Conservation (phyloP, 805 yeast genomes). For the Metschnikowia borealis region DNA sequence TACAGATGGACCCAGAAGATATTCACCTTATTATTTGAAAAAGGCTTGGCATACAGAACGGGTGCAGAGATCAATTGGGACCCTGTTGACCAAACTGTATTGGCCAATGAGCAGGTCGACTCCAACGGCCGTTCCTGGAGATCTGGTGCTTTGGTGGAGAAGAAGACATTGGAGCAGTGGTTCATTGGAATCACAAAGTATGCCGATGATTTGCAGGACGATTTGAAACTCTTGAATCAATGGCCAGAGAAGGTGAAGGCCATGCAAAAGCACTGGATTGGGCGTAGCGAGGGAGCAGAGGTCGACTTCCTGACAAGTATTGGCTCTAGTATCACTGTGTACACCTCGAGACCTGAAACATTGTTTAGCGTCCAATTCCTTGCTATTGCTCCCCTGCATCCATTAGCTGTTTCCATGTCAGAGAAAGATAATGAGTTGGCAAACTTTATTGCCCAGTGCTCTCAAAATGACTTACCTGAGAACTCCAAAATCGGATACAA, state of each 20-base stretch:
- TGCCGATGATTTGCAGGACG: constrained; percentile 64
- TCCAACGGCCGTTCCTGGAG: constrained; percentile 91
- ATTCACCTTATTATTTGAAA: constrained; percentile 65
- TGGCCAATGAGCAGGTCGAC: constrained; percentile 96
- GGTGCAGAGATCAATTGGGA: constrained; percentile 96
- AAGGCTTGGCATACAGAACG: constrained; percentile 80
- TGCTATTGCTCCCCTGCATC: constrained; percentile 73
- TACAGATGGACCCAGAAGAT: constrained; percentile 91
- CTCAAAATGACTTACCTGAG: constrained; percentile 37
- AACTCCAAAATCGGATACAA: constrained; percentile 52
- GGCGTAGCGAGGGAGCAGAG: constrained; percentile 77
- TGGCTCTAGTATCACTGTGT: constrained; percentile 43
- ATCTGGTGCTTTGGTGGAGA: constrained; percentile 93
- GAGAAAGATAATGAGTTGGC: constrained; percentile 37
- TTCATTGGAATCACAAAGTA: constrained; percentile 83
- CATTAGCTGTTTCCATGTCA: constrained; percentile 44
- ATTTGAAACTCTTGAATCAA: constrained; percentile 53
- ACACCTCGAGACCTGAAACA: constrained; percentile 91
- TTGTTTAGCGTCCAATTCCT: constrained; percentile 76
- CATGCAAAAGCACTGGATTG: constrained; percentile 96
- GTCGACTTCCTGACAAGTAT: constrained; percentile 44
- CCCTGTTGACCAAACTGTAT: constrained; percentile 89
- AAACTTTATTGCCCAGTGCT: constrained; percentile 45
- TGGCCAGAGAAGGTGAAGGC: constrained; percentile 90
- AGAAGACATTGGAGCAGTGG: constrained; percentile 82